Base-by-base conservation (phyloP, 2,329 filamentous ascomycete species). In the Diaporthe nobilis region DNA sequence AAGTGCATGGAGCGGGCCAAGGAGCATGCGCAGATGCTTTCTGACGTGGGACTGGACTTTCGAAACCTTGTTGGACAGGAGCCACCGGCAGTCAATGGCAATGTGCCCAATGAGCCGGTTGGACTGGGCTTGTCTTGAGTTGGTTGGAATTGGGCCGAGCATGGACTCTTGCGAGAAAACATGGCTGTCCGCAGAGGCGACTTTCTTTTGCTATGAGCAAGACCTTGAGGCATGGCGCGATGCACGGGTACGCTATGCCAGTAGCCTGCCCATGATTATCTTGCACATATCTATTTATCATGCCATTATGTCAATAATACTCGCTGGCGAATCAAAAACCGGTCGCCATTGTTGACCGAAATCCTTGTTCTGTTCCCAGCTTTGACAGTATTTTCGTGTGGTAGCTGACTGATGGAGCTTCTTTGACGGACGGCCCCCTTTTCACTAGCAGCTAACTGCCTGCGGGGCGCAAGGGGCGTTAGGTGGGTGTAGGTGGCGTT, bases 31-130 rank as follows among this genome's bases (percentile, higher is more conserved):
- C 89, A 88, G 75, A 92, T 97, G 87, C 86, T 99, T 75, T 90
- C 90, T 8, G 94, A 97, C 77, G 96, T 98, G 31, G 96, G 96
- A 0, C 86, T 99, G 44, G 96, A 99, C 83, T 98, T 99, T 82
- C 91, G 90, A 74, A 94, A 94, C 79, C 85, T 98, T 74, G 92
- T 98, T 20, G 94, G 94, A 22, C 88, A 88, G 78, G 91, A 89
- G 53, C 79, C 76, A 31, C 63, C 72, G 15, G 55, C 60, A 39
- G 58, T 88, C 60, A 81, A 84, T 75, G 75, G 37, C 67, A 76
- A 20, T 70, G 57, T 81, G 63, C 78, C 79, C 63, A 79, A 80
- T 20, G 77, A 76, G 71, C 84, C 86, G 3, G 83, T 87, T 25
- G 88, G 88, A 0, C 82, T 89, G 70, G 86, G 86, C 6, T 77